Evolutionary conservation across 1,284 basidiomycete genomes (phyloP).

Genomic region (Singerocomus inundabilis): DNA sequence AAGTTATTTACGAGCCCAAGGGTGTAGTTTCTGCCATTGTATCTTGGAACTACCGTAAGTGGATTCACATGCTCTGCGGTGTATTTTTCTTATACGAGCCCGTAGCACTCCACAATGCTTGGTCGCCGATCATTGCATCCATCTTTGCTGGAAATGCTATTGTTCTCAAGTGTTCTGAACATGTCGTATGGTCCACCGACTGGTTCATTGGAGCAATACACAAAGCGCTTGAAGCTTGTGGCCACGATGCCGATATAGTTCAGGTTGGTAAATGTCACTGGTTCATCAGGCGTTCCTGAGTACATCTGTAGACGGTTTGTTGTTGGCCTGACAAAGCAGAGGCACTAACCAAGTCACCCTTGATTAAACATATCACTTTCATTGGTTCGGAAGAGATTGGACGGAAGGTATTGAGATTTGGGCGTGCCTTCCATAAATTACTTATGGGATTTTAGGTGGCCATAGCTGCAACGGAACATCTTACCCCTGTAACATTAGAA

Average conservation of each 20-base stretch:
- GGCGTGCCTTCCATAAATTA: neutral
- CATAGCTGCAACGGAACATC: slow-evolving; percentile 75
- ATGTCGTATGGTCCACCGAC: slow-evolving; percentile 84
- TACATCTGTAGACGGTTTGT: slow-evolving; percentile 60
- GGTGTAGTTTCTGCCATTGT: slow-evolving; percentile 92
- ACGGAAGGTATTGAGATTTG: slow-evolving; percentile 57
- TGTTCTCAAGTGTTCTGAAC: slow-evolving; percentile 91
- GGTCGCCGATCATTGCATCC: slow-evolving; percentile 89
- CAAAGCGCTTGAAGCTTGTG: slow-evolving; percentile 73
- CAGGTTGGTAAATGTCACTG: slow-evolving; percentile 46
- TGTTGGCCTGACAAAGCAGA: slow-evolving; percentile 89
- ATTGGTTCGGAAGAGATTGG: slow-evolving; percentile 94
- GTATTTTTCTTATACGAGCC: slow-evolving; percentile 3
- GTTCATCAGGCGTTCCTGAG: slow-evolving; percentile 14
- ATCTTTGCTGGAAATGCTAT: slow-evolving; percentile 90
- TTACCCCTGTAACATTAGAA: slow-evolving; percentile 90
- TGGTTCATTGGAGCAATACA: slow-evolving; percentile 82
- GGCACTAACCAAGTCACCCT: slow-evolving; percentile 74
- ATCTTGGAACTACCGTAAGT: slow-evolving; percentile 90
- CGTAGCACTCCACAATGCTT: slow-evolving; percentile 85
- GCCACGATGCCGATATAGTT: slow-evolving; percentile 78
- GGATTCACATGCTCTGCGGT: neutral
- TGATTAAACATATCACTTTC: slow-evolving; percentile 83
- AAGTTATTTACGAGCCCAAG: slow-evolving; percentile 90
- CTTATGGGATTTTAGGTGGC: slow-evolving; percentile 56